These are phyloP conservation scores for Syncephalastrum racemosum DNA, from an alignment of 371 early-diverging fungal genomes.

Conservation along the genomic window DNA sequence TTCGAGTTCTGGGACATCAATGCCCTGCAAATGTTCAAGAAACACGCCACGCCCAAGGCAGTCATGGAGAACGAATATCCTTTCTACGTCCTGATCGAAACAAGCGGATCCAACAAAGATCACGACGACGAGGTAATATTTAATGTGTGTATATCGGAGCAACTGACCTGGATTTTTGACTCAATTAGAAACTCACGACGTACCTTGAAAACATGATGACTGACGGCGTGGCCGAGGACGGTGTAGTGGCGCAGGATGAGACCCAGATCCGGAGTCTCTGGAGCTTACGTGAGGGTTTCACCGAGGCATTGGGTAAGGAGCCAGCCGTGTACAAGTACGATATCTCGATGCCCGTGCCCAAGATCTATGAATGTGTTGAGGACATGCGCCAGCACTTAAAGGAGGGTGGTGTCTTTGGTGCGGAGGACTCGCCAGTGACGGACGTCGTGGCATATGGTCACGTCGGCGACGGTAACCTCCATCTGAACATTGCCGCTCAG, in stretches of 20 bases:
- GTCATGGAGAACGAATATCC: conserved; percentile 69
- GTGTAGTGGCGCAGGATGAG: conserved; percentile 89
- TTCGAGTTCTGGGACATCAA: conserved; percentile 95
- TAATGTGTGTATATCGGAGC: not conserved
- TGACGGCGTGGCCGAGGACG: conserved; percentile 75
- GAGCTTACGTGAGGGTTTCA: conserved; percentile 91
- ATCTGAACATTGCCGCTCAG: conserved; percentile 86
- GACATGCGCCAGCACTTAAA: conserved; percentile 72
- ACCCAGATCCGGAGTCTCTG: conserved; percentile 75
- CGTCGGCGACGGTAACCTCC: conserved; percentile 90
- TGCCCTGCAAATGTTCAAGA: conserved; percentile 68
- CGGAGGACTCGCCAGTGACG: conserved; percentile 55
- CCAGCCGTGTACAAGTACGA: conserved; percentile 94
- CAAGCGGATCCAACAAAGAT: conserved; percentile 87
- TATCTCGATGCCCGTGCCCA: conserved; percentile 82
- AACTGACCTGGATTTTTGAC: not conserved
- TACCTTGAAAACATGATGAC: conserved; percentile 73
- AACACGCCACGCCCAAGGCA: conserved; percentile 60
- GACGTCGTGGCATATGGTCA: conserved; percentile 93
- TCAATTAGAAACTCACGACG: conserved; percentile 59
- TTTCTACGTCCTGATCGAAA: conserved; percentile 95
- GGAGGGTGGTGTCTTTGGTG: conserved; percentile 53
- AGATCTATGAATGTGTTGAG: conserved; percentile 83
- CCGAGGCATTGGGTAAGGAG: conserved; percentile 85
- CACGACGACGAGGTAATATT: conserved; percentile 80